A percentile compares a stretch with the other conserved stretches of the same genome.
phyloP scores from a whole-genome alignment of 1,284 basidiomycete genomes.

The Schizophyllum commune region DNA sequence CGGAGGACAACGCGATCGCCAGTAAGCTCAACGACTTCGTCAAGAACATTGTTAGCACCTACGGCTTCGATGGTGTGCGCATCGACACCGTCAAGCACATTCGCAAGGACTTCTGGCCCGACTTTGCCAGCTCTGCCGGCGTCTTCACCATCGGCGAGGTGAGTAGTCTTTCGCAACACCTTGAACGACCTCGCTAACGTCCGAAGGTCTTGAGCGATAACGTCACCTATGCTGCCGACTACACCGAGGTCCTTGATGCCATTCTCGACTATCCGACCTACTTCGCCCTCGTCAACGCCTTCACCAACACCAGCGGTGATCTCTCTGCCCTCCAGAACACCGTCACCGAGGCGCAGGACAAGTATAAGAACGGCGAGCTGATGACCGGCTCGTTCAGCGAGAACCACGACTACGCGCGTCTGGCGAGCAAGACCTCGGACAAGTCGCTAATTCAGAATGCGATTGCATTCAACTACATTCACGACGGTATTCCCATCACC shows the following conservation, averaged over 20 bases:
- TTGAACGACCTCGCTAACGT: too few relatives aligned
- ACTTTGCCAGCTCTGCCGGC: conserved; percentile 54
- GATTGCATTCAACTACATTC: conserved; percentile 41
- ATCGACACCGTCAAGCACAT: conserved; percentile 65
- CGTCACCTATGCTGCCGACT: conserved; percentile 29
- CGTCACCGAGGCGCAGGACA: conserved; percentile 33
- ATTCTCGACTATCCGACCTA: conserved; percentile 66
- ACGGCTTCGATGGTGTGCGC: conserved; percentile 56
- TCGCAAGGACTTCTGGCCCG: conserved; percentile 52
- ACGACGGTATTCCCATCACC: conserved; percentile 58
- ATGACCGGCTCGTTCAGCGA: conserved; percentile 71
- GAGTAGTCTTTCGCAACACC: too few relatives aligned
- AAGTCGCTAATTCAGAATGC: conserved; percentile 40
- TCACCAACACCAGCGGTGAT: conserved; percentile 42
- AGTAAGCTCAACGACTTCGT: conserved; percentile 54
- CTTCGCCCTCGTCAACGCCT: conserved; percentile 52
- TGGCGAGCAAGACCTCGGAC: conserved; percentile 44
- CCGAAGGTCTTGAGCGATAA: conserved; percentile 32
- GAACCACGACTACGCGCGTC: conserved; percentile 73
- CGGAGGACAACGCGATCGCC: conserved; percentile 53
- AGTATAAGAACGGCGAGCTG: conserved; percentile 40
- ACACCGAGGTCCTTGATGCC: conserved; percentile 40
- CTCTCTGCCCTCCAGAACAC: conserved; percentile 44
- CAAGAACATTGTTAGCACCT: conserved; percentile 43
- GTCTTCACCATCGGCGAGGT: conserved; percentile 79